These are phyloP conservation scores for Pseudopyricularia javanii DNA, from an alignment of 2,329 filamentous ascomycete genomes.

Conservation along the genomic window DNA sequence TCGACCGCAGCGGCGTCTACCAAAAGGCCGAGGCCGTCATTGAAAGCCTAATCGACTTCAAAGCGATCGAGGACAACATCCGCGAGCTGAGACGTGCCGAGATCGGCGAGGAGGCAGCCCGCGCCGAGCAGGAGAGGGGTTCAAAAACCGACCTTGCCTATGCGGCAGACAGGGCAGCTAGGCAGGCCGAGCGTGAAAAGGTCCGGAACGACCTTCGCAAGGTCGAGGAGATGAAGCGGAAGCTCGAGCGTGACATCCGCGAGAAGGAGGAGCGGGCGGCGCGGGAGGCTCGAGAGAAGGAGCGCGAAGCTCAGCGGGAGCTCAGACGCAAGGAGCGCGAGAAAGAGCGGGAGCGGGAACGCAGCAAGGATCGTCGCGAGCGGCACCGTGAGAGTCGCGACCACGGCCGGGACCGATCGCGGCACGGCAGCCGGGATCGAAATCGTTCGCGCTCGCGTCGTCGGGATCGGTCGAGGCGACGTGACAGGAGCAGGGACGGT, in stretches of 20 bases:
- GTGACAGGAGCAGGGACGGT: slow-evolving; percentile 16
- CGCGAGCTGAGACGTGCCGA: slow-evolving; percentile 55
- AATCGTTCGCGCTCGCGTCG: slow-evolving; percentile 2
- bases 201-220: slow-evolving; percentile 47
- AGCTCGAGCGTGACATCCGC: slow-evolving; percentile 45
- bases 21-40: slow-evolving; percentile 57
- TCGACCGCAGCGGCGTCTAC: slow-evolving; percentile 67
- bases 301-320: slow-evolving; percentile 5
- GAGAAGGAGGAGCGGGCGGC: slow-evolving; percentile 25
- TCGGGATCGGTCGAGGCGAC: slow-evolving; percentile 10
- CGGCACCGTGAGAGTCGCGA: slow-evolving; percentile 37
- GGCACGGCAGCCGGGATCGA: slow-evolving; percentile 5
- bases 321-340: slow-evolving; percentile 14
- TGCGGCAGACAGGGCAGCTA: slow-evolving; percentile 49
- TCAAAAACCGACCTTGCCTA: slow-evolving; percentile 66
- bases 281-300: slow-evolving; percentile 17
- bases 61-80: slow-evolving; percentile 56
- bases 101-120: slow-evolving; percentile 57
- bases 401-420: slow-evolving; percentile 26
- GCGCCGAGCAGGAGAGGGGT: slow-evolving; percentile 51
- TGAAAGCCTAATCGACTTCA: slow-evolving; percentile 53
- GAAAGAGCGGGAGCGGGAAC: slow-evolving; percentile 27
- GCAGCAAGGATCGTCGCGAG: slow-evolving; percentile 24
- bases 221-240: slow-evolving; percentile 48
- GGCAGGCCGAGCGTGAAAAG: slow-evolving; percentile 47